A percentile compares a stretch with the other conserved stretches of the same genome.
Conservation (phyloP, 495 filamentous ascomycete species). For the Xylaria palmicola region DNA sequence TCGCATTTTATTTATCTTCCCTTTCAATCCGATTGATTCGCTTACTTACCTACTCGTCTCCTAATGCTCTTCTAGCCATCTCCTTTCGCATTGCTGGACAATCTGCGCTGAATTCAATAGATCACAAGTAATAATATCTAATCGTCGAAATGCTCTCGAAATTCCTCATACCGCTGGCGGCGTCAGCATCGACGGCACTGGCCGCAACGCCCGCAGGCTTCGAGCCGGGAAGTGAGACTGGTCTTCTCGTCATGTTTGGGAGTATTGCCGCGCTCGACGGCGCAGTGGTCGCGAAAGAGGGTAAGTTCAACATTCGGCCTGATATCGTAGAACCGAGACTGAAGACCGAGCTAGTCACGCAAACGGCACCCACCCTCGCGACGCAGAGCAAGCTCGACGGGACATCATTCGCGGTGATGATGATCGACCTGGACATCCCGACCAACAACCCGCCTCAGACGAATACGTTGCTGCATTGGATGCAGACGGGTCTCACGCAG, state of each 20-base stretch:
- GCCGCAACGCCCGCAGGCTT: conserved; percentile 42
- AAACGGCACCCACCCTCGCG: conserved; percentile 29
- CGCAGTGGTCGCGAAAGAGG: conserved; percentile 29
- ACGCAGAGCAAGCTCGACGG: conserved; percentile 33
- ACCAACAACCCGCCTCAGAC: conserved; percentile 36
- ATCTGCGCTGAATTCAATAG: conserved; percentile 15
- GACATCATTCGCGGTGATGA: conserved; percentile 34
- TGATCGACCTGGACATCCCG: conserved; percentile 48
- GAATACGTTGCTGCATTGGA: conserved; percentile 40
- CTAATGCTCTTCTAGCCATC: neutral
- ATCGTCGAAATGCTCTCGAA: conserved; percentile 33
- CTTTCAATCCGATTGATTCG: neutral
- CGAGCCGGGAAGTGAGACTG: conserved; percentile 27
- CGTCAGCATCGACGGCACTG: conserved; percentile 27
- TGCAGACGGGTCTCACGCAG: conserved; percentile 42
- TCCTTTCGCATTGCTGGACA: conserved; percentile 25
- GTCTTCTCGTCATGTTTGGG: conserved; percentile 38
- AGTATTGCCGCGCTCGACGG: conserved; percentile 31
- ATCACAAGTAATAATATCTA: neutral
- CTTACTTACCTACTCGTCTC: neutral
- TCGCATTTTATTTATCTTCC: neutral
- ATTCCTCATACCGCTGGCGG: conserved; percentile 27
- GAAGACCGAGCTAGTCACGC: conserved; percentile 18
- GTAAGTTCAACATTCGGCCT: conserved; percentile 20
- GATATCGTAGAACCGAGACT: neutral